A percentile compares a stretch with the other conserved stretches of the same genome.
Conservation (phyloP, 1,284 basidiomycete species). For the Fomitopsis pinicola region DNA sequence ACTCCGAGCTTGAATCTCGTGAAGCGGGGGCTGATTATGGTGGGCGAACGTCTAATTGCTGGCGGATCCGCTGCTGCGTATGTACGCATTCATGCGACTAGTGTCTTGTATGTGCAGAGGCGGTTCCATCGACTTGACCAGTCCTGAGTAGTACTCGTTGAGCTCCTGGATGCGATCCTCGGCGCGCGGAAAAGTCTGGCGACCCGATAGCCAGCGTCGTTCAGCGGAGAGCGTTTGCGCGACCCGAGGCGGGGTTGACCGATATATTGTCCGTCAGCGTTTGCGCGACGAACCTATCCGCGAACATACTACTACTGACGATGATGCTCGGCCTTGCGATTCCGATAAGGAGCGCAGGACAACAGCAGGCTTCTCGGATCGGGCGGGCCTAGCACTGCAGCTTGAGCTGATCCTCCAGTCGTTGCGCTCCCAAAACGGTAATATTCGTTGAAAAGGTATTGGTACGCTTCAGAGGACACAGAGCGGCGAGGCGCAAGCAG, state of each 20-base stretch:
- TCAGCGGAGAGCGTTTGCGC: background rate
- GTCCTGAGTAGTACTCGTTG: background rate
- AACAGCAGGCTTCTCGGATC: conserved; percentile 7
- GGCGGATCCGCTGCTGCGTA: background rate
- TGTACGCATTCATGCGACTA: background rate
- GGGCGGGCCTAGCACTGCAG: too few relatives aligned
- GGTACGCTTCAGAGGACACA: too few relatives aligned
- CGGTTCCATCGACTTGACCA: background rate
- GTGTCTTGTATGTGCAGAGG: background rate
- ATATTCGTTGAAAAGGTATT: too few relatives aligned
- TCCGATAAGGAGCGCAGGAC: conserved; percentile 7
- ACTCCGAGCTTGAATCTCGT: too few relatives aligned
- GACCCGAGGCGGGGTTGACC: background rate
- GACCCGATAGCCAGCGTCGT: background rate
- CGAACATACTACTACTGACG: conserved; percentile 12
- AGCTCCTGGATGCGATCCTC: background rate
- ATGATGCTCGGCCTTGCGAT: conserved; percentile 8
- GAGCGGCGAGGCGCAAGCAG: too few relatives aligned
- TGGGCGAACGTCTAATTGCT: background rate
- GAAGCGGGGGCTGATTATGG: too few relatives aligned
- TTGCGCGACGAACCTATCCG: conserved; percentile 9
- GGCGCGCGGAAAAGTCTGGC: background rate
- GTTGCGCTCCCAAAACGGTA: too few relatives aligned
- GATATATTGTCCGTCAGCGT: conserved; percentile 7
- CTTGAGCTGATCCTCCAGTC: too few relatives aligned